Base-by-base conservation (phyloP, 768 basidiomycete genomes). In the Gymnopilus junonius region DNA sequence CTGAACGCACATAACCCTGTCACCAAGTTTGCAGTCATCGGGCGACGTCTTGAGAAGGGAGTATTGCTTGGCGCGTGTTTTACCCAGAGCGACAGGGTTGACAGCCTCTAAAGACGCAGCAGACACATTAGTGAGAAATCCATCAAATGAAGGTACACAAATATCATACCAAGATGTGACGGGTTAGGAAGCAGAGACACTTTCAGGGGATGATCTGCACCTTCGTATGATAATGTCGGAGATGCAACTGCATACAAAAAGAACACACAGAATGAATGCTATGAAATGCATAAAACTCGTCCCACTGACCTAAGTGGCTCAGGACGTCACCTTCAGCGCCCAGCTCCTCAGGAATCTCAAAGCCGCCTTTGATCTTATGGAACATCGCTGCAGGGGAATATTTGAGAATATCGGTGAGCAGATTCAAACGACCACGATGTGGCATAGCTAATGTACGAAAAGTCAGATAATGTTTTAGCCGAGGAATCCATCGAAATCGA, bases 31-130 rank as follows among this genome's bases (percentile, higher is more conserved):
- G 65, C 85, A 86, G 54, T 84, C 80, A 2, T 76, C 76, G 4
- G 85, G 83, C 17, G 82, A 89, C 7, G 79, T 84, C 75, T 87
- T 91, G 45, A 96, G 80, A 1, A 97, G 81, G 0, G 91, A 83
- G 67, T 89, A 94, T 71, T 97, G 95, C 71, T 97, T 95, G 1
- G 93, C 94, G 15, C 95, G 90, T 4, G 93, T 92, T 72, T 95
- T 94, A 4, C 95, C 95, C 0, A 95, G 76, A 0, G 92, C 95
- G 25, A 97, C 88, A 0, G 95, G 91, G 70, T 92, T 93, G 60
- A 93, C 87, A 0, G 95, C 94, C 84, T 96, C 93, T 90, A 67
- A 3, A 54, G 4, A 3, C 35, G 20, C 17, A 42, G 37, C 12
- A 45, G 25, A 59, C 7, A 25, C n/a, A n/a, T 55, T 1, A 62